Base-by-base conservation (phyloP, 169 alveolate genomes). In the Plasmodium billcollinsi region DNA sequence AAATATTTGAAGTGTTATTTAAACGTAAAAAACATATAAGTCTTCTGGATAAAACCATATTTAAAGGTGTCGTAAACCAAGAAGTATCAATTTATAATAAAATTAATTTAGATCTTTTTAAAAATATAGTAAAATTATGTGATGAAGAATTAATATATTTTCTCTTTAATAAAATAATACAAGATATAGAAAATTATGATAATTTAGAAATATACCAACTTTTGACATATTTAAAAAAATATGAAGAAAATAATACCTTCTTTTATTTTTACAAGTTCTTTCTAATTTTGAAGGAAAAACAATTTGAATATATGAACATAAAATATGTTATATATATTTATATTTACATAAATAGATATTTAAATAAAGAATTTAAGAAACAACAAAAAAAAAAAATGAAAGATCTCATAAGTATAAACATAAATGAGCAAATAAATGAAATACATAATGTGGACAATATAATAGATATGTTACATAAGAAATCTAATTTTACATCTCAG, bases 1-100 rank as follows among this genome's bases (percentile, higher is more conserved):
- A 71, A 21, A 52, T 78, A 24, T 78, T 45, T 59, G 70, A 78
- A 11, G 61, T 65, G 5, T 47, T 78, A 18, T 78, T 65, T 70
- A 78, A 78, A 61, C 52, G 39, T 33, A 78, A 78, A 70, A 78
- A 78, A 18, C 49, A 65, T 58, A 69, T 78, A 43, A 49, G 72
- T n/a, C 76, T 65, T 63, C n/a, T 47, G 2, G 89, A 78, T 59
- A 65, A 69, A 45, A 26, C 71, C 15, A 24, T 78, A 24, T 59
- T 78, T 45, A 63, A 66, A 67, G 29, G 33, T 45, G 63, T 66
- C 24, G 47, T 78, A n/a, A 66, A 66, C 45, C 52, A 45, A 12
- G 80, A 78, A 33, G 12, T 78, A 39, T 11, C 8, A 33, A 78
- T 50, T 11, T 49, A 52, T 59, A 70, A 71, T 20, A 78, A 78